Percentiles rank a stretch among this genome's conserved stretches.
Conservation (phyloP, 179 eudicot species). For the Patellifolia procumbens region DNA sequence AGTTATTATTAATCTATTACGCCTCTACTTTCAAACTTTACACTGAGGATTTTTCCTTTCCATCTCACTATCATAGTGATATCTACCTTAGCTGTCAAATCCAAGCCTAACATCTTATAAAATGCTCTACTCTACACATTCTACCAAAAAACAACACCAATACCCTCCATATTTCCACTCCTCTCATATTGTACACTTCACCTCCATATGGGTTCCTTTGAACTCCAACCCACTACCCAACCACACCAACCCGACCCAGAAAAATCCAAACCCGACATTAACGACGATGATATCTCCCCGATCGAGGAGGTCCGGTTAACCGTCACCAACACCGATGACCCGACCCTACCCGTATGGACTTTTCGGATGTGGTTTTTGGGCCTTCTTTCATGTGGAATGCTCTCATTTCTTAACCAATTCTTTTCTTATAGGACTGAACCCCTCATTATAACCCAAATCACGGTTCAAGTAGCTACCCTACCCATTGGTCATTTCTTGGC, state of each 20-base stretch:
- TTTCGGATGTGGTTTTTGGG: slow-evolving; percentile 93
- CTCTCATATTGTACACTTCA: background rate
- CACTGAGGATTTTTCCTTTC: too few relatives aligned
- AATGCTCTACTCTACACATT: too few relatives aligned
- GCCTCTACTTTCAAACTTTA: too few relatives aligned
- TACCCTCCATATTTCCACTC: background rate
- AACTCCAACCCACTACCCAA: slow-evolving; percentile 17
- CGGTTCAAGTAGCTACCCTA: slow-evolving; percentile 71
- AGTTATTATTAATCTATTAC: too few relatives aligned
- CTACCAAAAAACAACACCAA: background rate
- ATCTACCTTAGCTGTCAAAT: slow-evolving; percentile 17
- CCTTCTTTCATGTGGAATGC: slow-evolving; percentile 60
- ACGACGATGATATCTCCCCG: slow-evolving; percentile 61
- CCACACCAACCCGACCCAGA: slow-evolving; percentile 38
- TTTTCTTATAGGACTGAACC: slow-evolving; percentile 88
- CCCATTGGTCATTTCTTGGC: slow-evolving; percentile 81
- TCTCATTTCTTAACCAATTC: slow-evolving; percentile 82
- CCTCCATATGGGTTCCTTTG: slow-evolving; percentile 32
- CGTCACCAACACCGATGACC: slow-evolving; percentile 75
- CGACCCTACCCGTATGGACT: slow-evolving; percentile 80
- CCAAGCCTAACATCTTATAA: slow-evolving; percentile 16
- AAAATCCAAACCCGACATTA: slow-evolving; percentile 25
- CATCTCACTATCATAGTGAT: too few relatives aligned
- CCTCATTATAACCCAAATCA: slow-evolving; percentile 78
- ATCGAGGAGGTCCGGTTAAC: slow-evolving; percentile 85